phyloP scores from a whole-genome alignment of 1,139 yeast species.

The Candida pseudoviswanathii region DNA sequence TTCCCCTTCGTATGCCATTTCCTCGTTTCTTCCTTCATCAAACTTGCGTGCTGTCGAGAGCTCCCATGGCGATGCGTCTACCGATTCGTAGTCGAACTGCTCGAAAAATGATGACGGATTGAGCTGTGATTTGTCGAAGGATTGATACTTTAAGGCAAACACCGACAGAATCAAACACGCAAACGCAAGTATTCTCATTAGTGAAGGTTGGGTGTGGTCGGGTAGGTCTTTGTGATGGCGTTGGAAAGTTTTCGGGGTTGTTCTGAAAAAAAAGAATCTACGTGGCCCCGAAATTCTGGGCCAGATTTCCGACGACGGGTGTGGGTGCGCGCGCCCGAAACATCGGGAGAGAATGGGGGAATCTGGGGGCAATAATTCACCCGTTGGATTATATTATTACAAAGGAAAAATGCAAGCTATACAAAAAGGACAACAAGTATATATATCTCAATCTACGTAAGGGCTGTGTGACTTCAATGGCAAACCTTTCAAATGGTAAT shows the following conservation, averaged over 20 bases:
- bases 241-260: neutral
- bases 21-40: constrained; percentile 30
- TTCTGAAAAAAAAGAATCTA: neutral
- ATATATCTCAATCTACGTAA: constrained; percentile 2
- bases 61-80: constrained; percentile 58
- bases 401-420: neutral
- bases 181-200: neutral
- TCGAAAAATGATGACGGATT: constrained; percentile 59
- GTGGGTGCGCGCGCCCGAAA: neutral
- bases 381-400: neutral
- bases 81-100: constrained; percentile 54
- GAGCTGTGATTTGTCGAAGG: constrained; percentile 33
- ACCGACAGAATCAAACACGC: neutral
- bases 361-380: neutral
- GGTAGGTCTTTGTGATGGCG: neutral
- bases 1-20: constrained; percentile 61
- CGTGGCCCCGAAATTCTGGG: too few relatives aligned
- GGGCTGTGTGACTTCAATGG: constrained; percentile 36
- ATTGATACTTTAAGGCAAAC: constrained; percentile 21
- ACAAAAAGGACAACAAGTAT: neutral
- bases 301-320: neutral
- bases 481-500: constrained; percentile 70
- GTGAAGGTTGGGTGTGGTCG: too few relatives aligned
- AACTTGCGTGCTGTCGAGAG: constrained; percentile 61
- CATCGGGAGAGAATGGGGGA: too few relatives aligned